These are phyloP conservation scores for Aspergillus conjunctus DNA, from an alignment of 495 filamentous ascomycete genomes.

Conservation along the genomic window DNA sequence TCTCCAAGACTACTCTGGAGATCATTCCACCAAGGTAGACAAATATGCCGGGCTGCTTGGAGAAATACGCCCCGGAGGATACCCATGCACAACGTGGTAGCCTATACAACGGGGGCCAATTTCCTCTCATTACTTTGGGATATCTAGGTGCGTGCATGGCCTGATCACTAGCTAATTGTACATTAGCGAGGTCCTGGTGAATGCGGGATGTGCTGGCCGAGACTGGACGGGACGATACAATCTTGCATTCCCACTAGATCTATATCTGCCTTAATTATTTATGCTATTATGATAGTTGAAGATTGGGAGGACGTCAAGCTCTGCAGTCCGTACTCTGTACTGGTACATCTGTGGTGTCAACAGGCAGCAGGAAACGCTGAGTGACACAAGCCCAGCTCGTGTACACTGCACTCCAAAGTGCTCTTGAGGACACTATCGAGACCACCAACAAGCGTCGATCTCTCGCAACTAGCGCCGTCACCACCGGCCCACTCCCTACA, in stretches of 20 bases:
- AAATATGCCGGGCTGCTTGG: neutral
- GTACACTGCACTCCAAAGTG: neutral
- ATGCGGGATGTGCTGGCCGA: conserved; percentile 8
- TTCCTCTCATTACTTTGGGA: too few species aligned
- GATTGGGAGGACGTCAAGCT: too few species aligned
- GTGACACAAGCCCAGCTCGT: neutral
- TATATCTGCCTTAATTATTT: too few species aligned
- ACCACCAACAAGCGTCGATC: conserved; percentile 18
- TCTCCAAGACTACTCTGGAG: neutral
- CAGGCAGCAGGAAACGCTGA: too few species aligned
- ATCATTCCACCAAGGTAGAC: neutral
- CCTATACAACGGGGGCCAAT: too few species aligned
- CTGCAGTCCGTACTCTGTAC: too few species aligned
- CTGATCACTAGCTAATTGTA: conserved; percentile 3
- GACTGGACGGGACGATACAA: neutral
- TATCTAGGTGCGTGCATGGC: neutral
- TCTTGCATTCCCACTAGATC: too few species aligned
- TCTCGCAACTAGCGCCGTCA: conserved; percentile 3
- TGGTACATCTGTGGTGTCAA: too few species aligned
- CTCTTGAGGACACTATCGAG: neutral
- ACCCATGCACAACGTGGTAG: too few species aligned
- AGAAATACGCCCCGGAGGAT: neutral
- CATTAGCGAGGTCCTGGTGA: conserved; percentile 3
- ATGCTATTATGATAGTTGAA: too few species aligned
- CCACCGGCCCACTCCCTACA: conserved; percentile 7